Evolutionary conservation across 73 alveolate genomes (phyloP), one percentile per base, ranked within the genome.

Genomic region (Stentor coeruleus): DNA sequence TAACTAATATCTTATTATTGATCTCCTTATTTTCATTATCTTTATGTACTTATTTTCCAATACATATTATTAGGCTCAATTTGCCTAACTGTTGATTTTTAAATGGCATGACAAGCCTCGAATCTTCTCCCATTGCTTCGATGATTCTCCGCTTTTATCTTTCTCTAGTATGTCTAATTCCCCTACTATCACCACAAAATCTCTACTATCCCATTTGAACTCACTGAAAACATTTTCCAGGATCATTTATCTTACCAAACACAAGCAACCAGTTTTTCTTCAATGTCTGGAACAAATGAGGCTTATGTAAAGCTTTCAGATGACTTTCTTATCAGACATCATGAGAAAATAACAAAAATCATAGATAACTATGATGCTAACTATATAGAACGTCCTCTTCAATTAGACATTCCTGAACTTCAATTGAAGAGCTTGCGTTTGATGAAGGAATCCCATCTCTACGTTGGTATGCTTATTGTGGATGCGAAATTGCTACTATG

Each of bases 381-480:
- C 6, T 11, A 20, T 49, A 20, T 49, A 6, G 20, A 20, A 49
- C 6, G 66, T 6, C 66, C 6, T 11, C 20, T 49, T 6, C 28
- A 6, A 11, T 49, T 49, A 49, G 66, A 49, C 6, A 49, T 49
- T 49, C 66, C 66, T 49, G 66, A 49, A 6, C 20, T 49, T 6
- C n/a, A n/a, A n/a, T n/a, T n/a, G 20, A 49, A 20, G 66, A 20
- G 6, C 6, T 49, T 49, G 28, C 6, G 20, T 6, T 11, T 49
- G 66, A 66, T 66, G n/a, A 37, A 28, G 79, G 37, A 20, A 31
- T 66, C 14, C 79, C 79, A 26, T 28, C 79, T 28, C 39, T 66
- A 20, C n/a, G 33, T 28, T 66, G 79, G 37, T 66, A 40, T 33
- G 79, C 79, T 20, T 66, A 28, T 66, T 66, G 79, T 31, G 33